Evolutionary conservation across 176 grass and related monocot species (phyloP).

Genomic region (Triticum timopheevii): DNA sequence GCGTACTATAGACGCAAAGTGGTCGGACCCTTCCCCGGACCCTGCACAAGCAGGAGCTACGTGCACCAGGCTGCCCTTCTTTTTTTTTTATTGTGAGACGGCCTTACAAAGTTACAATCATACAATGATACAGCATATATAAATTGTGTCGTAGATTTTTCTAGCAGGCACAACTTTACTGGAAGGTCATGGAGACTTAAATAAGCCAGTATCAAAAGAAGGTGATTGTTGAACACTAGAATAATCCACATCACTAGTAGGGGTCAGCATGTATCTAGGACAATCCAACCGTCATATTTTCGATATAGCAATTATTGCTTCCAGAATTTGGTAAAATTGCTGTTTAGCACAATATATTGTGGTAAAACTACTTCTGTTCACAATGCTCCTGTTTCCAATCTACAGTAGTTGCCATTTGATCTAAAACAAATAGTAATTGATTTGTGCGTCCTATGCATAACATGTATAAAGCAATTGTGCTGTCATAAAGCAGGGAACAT

Average conservation of each 20-base stretch:
- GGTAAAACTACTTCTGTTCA: not conserved
- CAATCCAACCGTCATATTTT: not conserved
- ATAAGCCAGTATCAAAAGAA: not conserved
- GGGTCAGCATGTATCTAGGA: not conserved
- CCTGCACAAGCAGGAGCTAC: no score
- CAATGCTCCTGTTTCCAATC: not conserved
- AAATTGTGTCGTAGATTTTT: not conserved
- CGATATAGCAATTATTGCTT: not conserved
- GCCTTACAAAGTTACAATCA: not conserved
- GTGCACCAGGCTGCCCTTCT: no score
- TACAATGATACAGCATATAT: not conserved
- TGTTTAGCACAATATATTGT: not conserved
- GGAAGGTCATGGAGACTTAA: not conserved
- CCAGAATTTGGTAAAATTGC: not conserved
- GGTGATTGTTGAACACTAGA: not conserved
- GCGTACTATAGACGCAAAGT: no score
- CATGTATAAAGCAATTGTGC: not conserved
- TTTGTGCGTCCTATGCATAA: not conserved
- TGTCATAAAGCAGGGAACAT: not conserved
- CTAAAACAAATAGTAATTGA: not conserved
- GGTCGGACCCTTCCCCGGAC: no score
- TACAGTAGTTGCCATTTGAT: not conserved
- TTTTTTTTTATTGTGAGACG: no score
- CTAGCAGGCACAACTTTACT: not conserved
- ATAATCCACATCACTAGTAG: not conserved